Base-by-base conservation (phyloP, 768 basidiomycete genomes). In the Lentinula sp. region DNA sequence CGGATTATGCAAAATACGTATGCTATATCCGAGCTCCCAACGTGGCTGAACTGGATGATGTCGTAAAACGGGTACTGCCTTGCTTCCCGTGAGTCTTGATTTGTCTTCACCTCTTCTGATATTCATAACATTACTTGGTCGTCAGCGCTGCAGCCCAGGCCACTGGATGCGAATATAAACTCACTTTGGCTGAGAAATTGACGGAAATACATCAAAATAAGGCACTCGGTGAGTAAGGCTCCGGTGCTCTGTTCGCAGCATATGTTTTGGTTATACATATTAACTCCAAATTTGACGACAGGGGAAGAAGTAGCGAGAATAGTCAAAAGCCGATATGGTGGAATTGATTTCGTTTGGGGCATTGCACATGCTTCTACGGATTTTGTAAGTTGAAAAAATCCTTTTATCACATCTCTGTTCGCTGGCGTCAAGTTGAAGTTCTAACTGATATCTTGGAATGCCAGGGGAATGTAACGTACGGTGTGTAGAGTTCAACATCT, bases 21-120 rank as follows among this genome's bases (percentile, higher is more conserved):
- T 94, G 85, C 75, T 85, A 85, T 64, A 83, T 92, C 4, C 87
- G 92, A 20, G 89, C 88, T 0, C 87, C 89, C 3, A 82, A 83
- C 0, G 79, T 81, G 35, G 79, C 79, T 8, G 88, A 90, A 64
- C 79, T 86, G 50, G 68, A 84, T 56, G 79, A 77, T 15, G 80
- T 85, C 0, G 71, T 80, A 23, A 78, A 82, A 60, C 82, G 89
- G 28, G 85, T 92, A 6, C 74, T 77, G 12, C 82, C 85, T 0
- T 94, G 91, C 69, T 91, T 91, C 73, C 77, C 87, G 88, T 90
- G 62, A 57, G 84, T 74, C 12, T 50, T 16, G 16, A 1, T 20
- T 46, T 46, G 20, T 33, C 18, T 54, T 28, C 6, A 56, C 39
- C 15, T 43, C 15, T 20, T 43, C 10, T 35, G 7, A 51, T 23